phyloP scores from a whole-genome alignment of 768 basidiomycete species.

The Boletus tomentosulus region DNA sequence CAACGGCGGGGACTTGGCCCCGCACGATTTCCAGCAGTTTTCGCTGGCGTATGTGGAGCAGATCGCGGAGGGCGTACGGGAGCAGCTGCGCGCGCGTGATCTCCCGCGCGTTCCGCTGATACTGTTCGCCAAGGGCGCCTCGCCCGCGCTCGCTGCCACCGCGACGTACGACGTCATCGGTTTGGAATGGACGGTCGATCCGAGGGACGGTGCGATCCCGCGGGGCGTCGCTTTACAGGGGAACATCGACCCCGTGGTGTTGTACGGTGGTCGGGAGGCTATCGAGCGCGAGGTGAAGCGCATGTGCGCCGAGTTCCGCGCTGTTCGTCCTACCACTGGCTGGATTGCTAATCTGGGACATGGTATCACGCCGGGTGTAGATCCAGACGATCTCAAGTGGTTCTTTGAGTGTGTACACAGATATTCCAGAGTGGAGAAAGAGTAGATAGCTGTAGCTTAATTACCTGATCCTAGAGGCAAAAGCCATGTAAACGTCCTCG shows the following conservation, averaged over 20 bases:
- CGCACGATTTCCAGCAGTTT: slow-evolving; percentile 79
- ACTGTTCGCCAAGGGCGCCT: slow-evolving; percentile 93
- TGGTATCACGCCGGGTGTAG: slow-evolving; percentile 93
- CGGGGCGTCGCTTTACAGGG: slow-evolving; percentile 77
- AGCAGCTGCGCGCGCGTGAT: slow-evolving; percentile 47
- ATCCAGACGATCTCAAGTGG: slow-evolving; percentile 89
- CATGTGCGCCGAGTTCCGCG: slow-evolving; percentile 73
- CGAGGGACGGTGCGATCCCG: slow-evolving; percentile 56
- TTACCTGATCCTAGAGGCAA: too few species aligned
- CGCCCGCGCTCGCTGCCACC: slow-evolving; percentile 62
- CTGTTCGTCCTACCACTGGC: slow-evolving; percentile 47
- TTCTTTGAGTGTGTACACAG: slow-evolving; percentile 89
- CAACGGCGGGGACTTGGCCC: slow-evolving; percentile 89
- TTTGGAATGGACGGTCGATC: slow-evolving; percentile 88
- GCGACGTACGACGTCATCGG: slow-evolving; percentile 86
- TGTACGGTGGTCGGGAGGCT: slow-evolving; percentile 82
- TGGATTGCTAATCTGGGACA: slow-evolving; percentile 99
- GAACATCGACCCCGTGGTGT: slow-evolving; percentile 84
- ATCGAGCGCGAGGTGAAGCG: slow-evolving; percentile 84
- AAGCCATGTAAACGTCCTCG: too few species aligned
- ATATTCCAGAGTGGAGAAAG: slow-evolving; percentile 46
- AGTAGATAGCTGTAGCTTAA: background rate
- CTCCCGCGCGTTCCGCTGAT: slow-evolving; percentile 74
- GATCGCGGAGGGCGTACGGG: slow-evolving; percentile 68
- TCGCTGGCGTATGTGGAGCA: slow-evolving; percentile 74